Percentiles rank a stretch among this genome's conserved stretches.
Conservation (phyloP, 331 rosid species). For the Rhamnella rubrinervis region DNA sequence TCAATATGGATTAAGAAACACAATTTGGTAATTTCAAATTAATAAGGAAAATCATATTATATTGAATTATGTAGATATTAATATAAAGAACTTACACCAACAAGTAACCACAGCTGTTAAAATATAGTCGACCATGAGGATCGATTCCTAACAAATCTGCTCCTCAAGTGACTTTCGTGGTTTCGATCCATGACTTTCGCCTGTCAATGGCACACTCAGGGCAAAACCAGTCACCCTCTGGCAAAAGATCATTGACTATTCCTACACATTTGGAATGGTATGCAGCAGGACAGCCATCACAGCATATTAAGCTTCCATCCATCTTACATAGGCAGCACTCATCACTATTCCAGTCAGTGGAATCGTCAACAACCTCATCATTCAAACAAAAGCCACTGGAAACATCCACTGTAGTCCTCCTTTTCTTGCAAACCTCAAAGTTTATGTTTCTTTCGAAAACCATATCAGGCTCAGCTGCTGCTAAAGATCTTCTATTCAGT, state of each 20-base stretch:
- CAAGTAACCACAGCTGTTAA: conserved; percentile 73
- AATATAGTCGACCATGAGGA: conserved; percentile 80
- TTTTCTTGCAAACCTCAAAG: conserved; percentile 61
- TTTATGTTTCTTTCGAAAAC: conserved; percentile 60
- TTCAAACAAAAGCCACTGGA: conserved; percentile 52
- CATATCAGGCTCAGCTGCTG: conserved; percentile 55
- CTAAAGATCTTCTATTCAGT: conserved; percentile 81
- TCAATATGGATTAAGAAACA: not conserved
- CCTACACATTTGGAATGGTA: conserved; percentile 94
- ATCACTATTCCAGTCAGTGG: conserved; percentile 86
- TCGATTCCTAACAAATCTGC: conserved; percentile 83
- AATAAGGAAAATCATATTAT: not conserved
- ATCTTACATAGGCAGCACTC: conserved; percentile 97
- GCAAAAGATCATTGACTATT: conserved; percentile 64
- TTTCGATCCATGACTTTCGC: conserved; percentile 62
- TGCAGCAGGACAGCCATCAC: conserved; percentile 99
- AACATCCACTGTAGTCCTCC: conserved; percentile 47
- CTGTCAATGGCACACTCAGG: conserved; percentile 86
- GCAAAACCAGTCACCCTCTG: conserved; percentile 98
- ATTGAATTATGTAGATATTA: conserved; percentile 20
- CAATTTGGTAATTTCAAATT: not conserved
- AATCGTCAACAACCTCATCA: conserved; percentile 54
- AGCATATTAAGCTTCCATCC: conserved; percentile 97
- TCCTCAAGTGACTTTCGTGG: conserved; percentile 73
- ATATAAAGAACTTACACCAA: conserved; percentile 76